A percentile compares a stretch with the other conserved stretches of the same genome.
Conservation (phyloP, 805 yeast genomes). For the Candida endomychidarum region DNA sequence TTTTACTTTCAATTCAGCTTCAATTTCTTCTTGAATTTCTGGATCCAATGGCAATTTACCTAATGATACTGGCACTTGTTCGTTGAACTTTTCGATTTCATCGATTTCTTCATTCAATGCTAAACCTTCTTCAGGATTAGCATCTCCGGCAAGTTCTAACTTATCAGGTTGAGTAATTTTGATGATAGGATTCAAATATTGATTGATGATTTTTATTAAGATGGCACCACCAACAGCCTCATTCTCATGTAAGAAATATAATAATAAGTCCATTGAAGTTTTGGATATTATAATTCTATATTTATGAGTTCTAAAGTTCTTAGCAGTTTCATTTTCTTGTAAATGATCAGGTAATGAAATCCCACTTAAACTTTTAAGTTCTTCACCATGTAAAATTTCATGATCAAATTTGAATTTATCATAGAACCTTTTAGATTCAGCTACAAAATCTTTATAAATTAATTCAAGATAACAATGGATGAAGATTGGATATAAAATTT, state of each 20-base stretch:
- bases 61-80: conserved; percentile 64
- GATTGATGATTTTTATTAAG: conserved; percentile 81
- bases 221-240: conserved; percentile 91
- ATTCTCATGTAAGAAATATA: conserved; percentile 87
- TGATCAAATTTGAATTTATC: conserved; percentile 75
- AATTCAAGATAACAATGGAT: conserved; percentile 84
- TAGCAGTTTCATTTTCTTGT: conserved; percentile 78
- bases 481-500: conserved; percentile 88
- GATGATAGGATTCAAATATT: conserved; percentile 62
- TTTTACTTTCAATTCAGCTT: conserved; percentile 74
- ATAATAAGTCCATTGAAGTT: conserved; percentile 78
- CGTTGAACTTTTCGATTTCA: conserved; percentile 61
- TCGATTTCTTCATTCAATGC: conserved; percentile 44
- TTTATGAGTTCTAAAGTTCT: conserved; percentile 67
- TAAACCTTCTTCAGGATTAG: conserved; percentile 52
- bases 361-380: conserved; percentile 68
- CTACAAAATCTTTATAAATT: conserved; percentile 58
- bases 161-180: conserved; percentile 42
- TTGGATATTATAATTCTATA: conserved; percentile 76
- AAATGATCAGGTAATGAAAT: conserved; percentile 79
- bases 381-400: conserved; percentile 71
- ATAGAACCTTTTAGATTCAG: conserved; percentile 71
- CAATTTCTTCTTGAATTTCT: conserved; percentile 80
- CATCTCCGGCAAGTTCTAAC: conserved; percentile 45
- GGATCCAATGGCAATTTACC: conserved; percentile 87